Evolutionary conservation across 768 basidiomycete species (phyloP).

Genomic region (Rhizopogon roseolus): DNA sequence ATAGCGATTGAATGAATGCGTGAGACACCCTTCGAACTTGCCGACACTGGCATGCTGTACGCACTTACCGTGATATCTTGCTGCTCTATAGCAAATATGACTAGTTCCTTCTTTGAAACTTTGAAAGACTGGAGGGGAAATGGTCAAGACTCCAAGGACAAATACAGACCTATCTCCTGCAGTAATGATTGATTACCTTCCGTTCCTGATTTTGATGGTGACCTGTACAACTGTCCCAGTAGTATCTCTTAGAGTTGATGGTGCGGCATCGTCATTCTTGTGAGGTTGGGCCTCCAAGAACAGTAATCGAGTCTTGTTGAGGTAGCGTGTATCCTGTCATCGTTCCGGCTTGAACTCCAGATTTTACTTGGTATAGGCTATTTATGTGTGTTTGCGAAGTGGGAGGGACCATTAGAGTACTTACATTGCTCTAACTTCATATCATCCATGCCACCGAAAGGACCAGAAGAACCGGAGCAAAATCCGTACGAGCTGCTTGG

Average conservation of each 20-base stretch:
- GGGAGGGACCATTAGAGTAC: no score
- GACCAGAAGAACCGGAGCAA: constrained; percentile 46
- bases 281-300: not conserved
- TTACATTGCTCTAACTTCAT: not conserved
- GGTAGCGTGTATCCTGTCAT: not conserved
- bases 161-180: not conserved
- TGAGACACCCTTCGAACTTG: not conserved
- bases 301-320: not conserved
- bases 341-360: no score
- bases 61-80: not conserved
- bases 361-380: no score
- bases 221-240: not conserved
- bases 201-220: not conserved
- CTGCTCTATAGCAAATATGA: not conserved
- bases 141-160: not conserved
- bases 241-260: not conserved
- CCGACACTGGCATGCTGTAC: not conserved
- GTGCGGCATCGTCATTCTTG: not conserved
- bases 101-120: not conserved
- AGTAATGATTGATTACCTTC: not conserved
- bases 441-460: constrained; percentile 18
- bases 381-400: no score
- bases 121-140: not conserved
- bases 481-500: constrained; percentile 74
- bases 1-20: no score